Evolutionary conservation across 2,329 filamentous ascomycete genomes (phyloP).

Genomic region (Penicillium occitanis): DNA sequence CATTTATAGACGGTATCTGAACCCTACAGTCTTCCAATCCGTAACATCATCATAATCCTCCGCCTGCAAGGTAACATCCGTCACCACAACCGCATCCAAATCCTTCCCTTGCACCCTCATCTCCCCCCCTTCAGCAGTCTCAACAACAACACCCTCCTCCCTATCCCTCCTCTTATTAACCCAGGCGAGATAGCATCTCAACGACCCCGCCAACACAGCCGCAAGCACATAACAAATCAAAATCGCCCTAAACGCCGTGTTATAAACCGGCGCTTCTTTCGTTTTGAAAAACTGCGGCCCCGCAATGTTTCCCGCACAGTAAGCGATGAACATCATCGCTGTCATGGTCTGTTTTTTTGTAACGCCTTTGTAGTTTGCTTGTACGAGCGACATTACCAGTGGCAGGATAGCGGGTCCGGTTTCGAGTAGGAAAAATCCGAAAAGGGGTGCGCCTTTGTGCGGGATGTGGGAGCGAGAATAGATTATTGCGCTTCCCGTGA

Average conservation of each 20-base stretch:
- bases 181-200: constrained; percentile 57
- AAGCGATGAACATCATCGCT: constrained; percentile 53
- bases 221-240: constrained; percentile 58
- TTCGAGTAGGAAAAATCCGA: constrained; percentile 56
- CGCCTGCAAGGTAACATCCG: constrained; percentile 42
- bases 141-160: constrained; percentile 31
- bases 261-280: constrained; percentile 52
- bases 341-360: constrained; percentile 57
- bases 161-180: constrained; percentile 56
- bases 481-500: constrained; percentile 19
- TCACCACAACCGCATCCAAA: constrained; percentile 41
- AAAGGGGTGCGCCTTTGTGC: constrained; percentile 54
- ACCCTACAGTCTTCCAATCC: constrained; percentile 60
- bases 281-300: constrained; percentile 56
- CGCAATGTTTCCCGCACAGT: constrained; percentile 57
- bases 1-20: constrained; percentile 56
- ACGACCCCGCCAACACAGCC: constrained; percentile 48
- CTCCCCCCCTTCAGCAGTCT: constrained; percentile 29
- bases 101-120: constrained; percentile 36
- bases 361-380: constrained; percentile 52
- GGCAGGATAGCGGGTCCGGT: constrained; percentile 54
- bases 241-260: constrained; percentile 47
- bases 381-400: constrained; percentile 46
- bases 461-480: constrained; percentile 17
- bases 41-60: constrained; percentile 59